phyloP scores from a whole-genome alignment of 2,329 filamentous ascomycete species.

The Ilyonectria sp. region DNA sequence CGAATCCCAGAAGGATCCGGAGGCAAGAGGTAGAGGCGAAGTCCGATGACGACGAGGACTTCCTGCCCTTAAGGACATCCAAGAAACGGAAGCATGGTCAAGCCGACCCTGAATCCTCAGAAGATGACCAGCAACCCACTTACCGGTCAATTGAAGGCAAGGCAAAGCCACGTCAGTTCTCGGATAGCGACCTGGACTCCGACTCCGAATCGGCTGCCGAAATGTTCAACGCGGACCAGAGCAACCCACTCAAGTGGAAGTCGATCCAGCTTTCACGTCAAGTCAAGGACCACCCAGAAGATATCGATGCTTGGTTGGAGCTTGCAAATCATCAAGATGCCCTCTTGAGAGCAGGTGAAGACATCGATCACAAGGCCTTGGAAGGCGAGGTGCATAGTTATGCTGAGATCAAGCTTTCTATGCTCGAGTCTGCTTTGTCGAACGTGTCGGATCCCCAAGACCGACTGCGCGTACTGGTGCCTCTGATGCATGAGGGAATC shows the following conservation, averaged over 20 bases:
- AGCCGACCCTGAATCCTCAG: slow-evolving; percentile 57
- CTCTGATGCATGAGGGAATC: slow-evolving; percentile 81
- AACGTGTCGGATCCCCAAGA: slow-evolving; percentile 64
- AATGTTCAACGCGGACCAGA: slow-evolving; percentile 50
- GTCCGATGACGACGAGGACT: slow-evolving; percentile 59
- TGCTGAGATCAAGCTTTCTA: slow-evolving; percentile 83
- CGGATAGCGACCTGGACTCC: slow-evolving; percentile 66
- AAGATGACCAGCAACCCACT: slow-evolving; percentile 64
- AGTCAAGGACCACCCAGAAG: slow-evolving; percentile 76
- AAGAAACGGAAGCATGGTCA: slow-evolving; percentile 60
- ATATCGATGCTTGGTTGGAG: slow-evolving; percentile 82
- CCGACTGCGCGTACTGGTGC: slow-evolving; percentile 74
- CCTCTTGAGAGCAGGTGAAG: slow-evolving; percentile 69
- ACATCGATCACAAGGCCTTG: slow-evolving; percentile 61
- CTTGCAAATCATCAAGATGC: slow-evolving; percentile 85
- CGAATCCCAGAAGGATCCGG: slow-evolving; percentile 59
- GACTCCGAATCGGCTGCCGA: slow-evolving; percentile 61
- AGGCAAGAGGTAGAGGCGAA: slow-evolving; percentile 41
- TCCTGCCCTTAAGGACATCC: slow-evolving; percentile 61
- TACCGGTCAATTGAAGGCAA: slow-evolving; percentile 79
- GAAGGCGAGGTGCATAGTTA: slow-evolving; percentile 77
- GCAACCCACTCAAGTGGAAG: slow-evolving; percentile 65
- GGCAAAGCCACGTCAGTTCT: slow-evolving; percentile 64
- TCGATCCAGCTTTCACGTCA: slow-evolving; percentile 74
- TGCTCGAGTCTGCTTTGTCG: slow-evolving; percentile 83